Conservation (phyloP, 2,329 filamentous ascomycete genomes). For the Ceratocystis cubensis region DNA sequence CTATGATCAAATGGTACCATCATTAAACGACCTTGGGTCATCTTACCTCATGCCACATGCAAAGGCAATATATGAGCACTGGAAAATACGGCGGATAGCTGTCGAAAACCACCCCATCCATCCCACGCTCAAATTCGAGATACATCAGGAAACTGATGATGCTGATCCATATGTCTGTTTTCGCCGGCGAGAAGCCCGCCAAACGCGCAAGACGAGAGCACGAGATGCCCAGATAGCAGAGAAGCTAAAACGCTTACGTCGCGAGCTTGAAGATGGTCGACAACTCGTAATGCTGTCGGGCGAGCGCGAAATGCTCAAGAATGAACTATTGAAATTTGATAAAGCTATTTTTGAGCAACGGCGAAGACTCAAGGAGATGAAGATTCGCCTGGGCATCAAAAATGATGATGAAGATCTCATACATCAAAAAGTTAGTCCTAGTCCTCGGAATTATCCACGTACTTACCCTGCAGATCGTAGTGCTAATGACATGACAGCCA, state of each 20-base stretch:
- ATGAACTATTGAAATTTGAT: conserved; percentile 63
- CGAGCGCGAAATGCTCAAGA: conserved; percentile 67
- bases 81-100: conserved; percentile 58
- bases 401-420: conserved; percentile 87
- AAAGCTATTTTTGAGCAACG: conserved; percentile 73
- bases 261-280: conserved; percentile 80
- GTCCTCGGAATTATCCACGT: conserved; percentile 5
- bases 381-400: conserved; percentile 79
- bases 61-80: conserved; percentile 78
- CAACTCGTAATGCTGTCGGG: conserved; percentile 65
- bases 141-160: conserved; percentile 85
- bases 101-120: conserved; percentile 61
- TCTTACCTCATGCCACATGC: conserved; percentile 45
- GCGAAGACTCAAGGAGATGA: conserved; percentile 70
- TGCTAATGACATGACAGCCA: conserved; percentile 40
- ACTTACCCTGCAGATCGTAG: conserved; percentile 23
- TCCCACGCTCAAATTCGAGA: conserved; percentile 81
- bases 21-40: conserved; percentile 42
- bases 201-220: conserved; percentile 86
- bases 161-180: conserved; percentile 97
- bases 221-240: conserved; percentile 90
- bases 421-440: conserved; percentile 67
- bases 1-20: conserved; percentile 62
- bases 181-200: conserved; percentile 82
- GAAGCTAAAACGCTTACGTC: conserved; percentile 81